Conservation (phyloP, 306 rosid genomes). For the Vicia villosa region DNA sequence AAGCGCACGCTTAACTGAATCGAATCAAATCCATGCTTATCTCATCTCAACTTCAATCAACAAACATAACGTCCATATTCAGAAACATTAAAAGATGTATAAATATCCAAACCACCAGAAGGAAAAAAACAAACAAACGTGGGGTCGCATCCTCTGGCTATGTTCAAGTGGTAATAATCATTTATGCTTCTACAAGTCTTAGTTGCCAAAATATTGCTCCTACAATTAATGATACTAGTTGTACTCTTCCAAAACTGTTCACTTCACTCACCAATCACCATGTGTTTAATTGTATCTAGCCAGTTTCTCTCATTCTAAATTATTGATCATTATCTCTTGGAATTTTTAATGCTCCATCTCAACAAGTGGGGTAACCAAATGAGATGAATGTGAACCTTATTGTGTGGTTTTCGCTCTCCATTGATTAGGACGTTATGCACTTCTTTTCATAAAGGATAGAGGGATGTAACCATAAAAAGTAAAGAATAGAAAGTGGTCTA, state of each 20-base stretch:
- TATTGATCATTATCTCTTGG: neutral
- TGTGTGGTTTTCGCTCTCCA: neutral
- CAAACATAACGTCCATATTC: too few relatives aligned
- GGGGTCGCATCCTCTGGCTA: neutral
- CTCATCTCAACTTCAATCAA: too few relatives aligned
- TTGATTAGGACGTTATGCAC: neutral
- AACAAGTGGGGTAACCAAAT: conserved; percentile 19
- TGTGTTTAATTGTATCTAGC: conserved; percentile 35
- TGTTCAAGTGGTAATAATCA: neutral
- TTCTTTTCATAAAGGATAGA: neutral
- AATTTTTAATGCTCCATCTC: neutral
- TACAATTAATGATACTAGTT: neutral
- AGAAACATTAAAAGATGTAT: too few relatives aligned
- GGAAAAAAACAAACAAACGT: too few relatives aligned
- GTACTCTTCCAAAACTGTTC: neutral
- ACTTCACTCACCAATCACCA: conserved; percentile 8
- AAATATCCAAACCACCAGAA: too few relatives aligned
- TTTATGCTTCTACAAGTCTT: neutral
- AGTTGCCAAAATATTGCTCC: conserved; percentile 7
- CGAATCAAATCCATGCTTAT: too few relatives aligned
- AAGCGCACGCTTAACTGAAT: too few relatives aligned
- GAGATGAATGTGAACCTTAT: conserved; percentile 1
- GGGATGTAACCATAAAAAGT: too few relatives aligned
- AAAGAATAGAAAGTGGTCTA: too few relatives aligned
- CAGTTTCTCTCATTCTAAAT: conserved; percentile 8